Evolutionary conservation across 192 early-diverging fungal genomes (phyloP).

Genomic region (Coemansia sp.): DNA sequence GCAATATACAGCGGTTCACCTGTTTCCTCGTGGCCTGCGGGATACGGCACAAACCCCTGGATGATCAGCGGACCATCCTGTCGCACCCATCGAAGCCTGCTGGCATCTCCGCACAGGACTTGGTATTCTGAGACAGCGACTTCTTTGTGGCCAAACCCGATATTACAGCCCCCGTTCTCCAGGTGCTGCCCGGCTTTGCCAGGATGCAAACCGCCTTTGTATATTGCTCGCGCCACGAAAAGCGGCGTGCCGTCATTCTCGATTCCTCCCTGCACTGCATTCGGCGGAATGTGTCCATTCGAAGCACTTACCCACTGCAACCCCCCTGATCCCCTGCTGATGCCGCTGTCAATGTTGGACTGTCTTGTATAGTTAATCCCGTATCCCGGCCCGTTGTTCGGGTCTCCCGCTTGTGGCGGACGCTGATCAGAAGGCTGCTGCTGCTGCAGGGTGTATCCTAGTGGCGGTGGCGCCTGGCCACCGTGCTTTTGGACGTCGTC

Average conservation of each 20-base stretch:
- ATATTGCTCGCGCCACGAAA: conserved; percentile 57
- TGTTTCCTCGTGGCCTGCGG: conserved; percentile 48
- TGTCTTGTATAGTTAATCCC: conserved; percentile 7
- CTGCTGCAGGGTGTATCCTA: neutral
- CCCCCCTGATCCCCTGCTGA: conserved; percentile 13
- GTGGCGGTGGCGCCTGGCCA: neutral
- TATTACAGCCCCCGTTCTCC: conserved; percentile 48
- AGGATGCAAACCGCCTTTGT: conserved; percentile 57
- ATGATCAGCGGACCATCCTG: conserved; percentile 49
- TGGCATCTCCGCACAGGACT: conserved; percentile 63
- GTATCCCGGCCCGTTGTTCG: neutral
- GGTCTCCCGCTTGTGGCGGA: conserved; percentile 1
- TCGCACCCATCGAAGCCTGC: conserved; percentile 56
- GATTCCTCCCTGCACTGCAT: conserved; percentile 60
- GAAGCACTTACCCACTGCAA: conserved; percentile 49
- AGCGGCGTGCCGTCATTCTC: conserved; percentile 60
- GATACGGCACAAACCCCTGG: conserved; percentile 34
- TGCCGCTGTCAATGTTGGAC: neutral
- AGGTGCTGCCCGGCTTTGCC: conserved; percentile 55
- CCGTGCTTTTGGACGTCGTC: conserved; percentile 4
- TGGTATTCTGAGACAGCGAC: conserved; percentile 52
- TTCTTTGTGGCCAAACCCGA: conserved; percentile 62
- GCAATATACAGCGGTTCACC: conserved; percentile 54
- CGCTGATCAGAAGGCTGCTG: neutral
- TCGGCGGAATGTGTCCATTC: conserved; percentile 49